Evolutionary conservation across 805 yeast species (phyloP), one percentile per base, ranked within the genome.

Genomic region (Teunomyces lycoperdinae): DNA sequence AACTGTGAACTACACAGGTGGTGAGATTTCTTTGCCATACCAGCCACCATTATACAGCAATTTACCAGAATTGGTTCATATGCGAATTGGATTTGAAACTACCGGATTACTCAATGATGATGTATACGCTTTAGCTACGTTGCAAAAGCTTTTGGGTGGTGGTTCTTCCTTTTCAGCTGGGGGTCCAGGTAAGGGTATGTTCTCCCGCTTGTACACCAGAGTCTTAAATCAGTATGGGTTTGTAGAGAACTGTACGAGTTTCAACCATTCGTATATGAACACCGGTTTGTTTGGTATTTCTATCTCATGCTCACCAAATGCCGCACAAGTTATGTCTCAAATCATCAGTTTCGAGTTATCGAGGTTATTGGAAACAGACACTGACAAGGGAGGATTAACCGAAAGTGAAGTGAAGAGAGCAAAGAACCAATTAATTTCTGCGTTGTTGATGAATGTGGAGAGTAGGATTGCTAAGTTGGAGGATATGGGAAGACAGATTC

Each of bases 161-260:
- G 99, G 98, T 48, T 96, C 97, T 4, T 90, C 98, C 1, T 94
- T 94, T 62, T 85, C 95, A 14, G 98, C 99, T 8, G 99, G 99
- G 55, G 99, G 99, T 0, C 99, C 99, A 13, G 99, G 99, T 46
- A 94, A 94, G 67, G 99, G 99, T 3, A 91, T 94, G 98, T 94
- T 90, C 64, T 89, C 97, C 3, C 78, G 98, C 50, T 79, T 95
- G 20, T 94, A 90, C 71, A 89, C 96, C 0, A 82, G 90, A 57
- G 96, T 94, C 2, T 75, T 94, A 62, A 92, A 92, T 68, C 94
- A 86, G 63, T 88, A 87, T 63, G 96, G 95, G 34, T 91, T 86
- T 63, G 83, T 94, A 44, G 99, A 94, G 62, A 85, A 87, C 58
- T 89, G 96, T 64, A 74, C 83, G 58, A 80, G 95, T 6, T 90